A percentile compares a stretch with the other conserved stretches of the same genome.
Conservation (phyloP, 1,284 basidiomycete species). For the Ustilago hordei region DNA sequence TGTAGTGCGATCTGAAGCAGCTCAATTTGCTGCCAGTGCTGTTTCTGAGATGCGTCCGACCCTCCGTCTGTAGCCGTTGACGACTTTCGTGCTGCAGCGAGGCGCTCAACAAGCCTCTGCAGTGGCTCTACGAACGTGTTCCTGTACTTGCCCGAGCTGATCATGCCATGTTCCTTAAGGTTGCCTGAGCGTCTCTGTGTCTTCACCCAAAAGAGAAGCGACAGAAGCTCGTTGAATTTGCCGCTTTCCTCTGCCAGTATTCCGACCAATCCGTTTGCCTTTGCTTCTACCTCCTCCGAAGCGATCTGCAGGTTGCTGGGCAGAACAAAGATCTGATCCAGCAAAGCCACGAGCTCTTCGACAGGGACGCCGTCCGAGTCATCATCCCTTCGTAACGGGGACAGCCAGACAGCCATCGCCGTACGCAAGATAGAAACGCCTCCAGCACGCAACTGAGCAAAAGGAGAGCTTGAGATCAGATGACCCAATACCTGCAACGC, state of each 20-base stretch:
- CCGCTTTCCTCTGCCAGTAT: constrained; percentile 22
- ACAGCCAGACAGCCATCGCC: constrained; percentile 1
- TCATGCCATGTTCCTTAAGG: neutral
- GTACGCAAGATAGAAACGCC: constrained; percentile 35
- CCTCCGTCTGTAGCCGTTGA: neutral
- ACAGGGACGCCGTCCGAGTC: neutral
- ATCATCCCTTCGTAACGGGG: neutral
- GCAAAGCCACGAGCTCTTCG: constrained; percentile 2
- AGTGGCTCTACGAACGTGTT: constrained; percentile 15
- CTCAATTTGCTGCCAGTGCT: constrained; percentile 14
- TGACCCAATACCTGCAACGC: constrained; percentile 34
- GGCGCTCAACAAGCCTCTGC: neutral
- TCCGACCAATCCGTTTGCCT: neutral
- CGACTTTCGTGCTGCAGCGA: neutral
- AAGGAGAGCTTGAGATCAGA: constrained; percentile 49
- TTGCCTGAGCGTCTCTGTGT: constrained; percentile 4
- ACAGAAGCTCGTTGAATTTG: constrained; percentile 25
- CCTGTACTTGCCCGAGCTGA: neutral
- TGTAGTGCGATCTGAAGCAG: constrained; percentile 13
- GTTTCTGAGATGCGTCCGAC: neutral
- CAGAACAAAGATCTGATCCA: constrained; percentile 10
- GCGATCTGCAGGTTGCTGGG: constrained; percentile 8
- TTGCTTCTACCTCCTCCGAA: neutral
- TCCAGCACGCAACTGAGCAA: constrained; percentile 50
- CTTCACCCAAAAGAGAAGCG: constrained; percentile 30